A percentile compares a stretch with the other conserved stretches of the same genome.
Evolutionary conservation across 768 basidiomycete genomes (phyloP).

Genomic region (Mycena filopes): DNA sequence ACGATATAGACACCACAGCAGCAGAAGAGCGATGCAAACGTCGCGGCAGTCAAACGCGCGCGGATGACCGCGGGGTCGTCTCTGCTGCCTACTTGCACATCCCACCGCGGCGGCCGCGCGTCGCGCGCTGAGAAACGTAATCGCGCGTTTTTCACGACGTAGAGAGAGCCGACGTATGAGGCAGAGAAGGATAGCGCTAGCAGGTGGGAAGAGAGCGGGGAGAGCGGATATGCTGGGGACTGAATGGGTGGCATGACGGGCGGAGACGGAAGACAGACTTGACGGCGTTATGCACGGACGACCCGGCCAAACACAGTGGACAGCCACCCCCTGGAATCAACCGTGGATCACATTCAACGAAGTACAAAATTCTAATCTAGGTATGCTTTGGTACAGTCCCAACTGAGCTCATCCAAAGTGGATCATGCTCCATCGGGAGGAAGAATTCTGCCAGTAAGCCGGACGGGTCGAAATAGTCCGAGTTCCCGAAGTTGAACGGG

Average conservation of each 20-base stretch:
- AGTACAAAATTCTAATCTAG: too few species aligned
- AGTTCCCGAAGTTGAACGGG: too few species aligned
- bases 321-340: too few species aligned
- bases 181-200: slow-evolving; percentile 68
- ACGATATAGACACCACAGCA: slow-evolving; percentile 54
- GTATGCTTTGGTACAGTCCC: not conserved
- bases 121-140: slow-evolving; percentile 55
- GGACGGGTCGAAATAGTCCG: not conserved
- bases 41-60: slow-evolving; percentile 79
- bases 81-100: slow-evolving; percentile 55
- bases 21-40: slow-evolving; percentile 68
- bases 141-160: slow-evolving; percentile 74
- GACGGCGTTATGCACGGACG: not conserved
- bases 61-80: slow-evolving; percentile 89
- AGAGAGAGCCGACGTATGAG: slow-evolving; percentile 87
- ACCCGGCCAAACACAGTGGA: too few species aligned
- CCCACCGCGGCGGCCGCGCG: slow-evolving; percentile 42
- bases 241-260: slow-evolving; percentile 14
- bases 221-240: slow-evolving; percentile 7
- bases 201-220: slow-evolving; percentile 56
- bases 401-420: not conserved
- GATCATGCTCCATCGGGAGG: not conserved
- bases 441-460: not conserved
- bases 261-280: not conserved
- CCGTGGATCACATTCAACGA: too few species aligned